Evolutionary conservation across 352 stramenopile genomes (phyloP).

Genomic region (Detonula confervacea): DNA sequence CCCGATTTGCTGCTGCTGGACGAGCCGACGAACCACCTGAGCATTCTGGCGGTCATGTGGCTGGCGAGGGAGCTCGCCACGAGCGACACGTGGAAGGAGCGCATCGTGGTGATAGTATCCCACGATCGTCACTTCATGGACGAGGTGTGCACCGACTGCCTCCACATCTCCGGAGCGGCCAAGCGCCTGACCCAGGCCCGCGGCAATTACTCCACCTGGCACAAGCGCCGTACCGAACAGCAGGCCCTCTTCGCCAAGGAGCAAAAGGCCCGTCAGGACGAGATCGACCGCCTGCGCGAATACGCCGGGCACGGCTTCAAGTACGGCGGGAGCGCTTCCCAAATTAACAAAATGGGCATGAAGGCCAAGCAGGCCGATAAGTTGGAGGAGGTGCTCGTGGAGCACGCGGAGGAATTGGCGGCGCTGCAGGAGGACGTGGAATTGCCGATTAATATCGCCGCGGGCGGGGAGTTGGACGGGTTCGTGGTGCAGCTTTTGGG

Average conservation of each 20-base stretch:
- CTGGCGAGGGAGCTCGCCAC: constrained; percentile 41
- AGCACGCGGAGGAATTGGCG: constrained; percentile 43
- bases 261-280: constrained; percentile 11
- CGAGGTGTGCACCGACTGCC: constrained; percentile 56
- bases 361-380: constrained; percentile 69
- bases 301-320: constrained; percentile 65
- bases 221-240: constrained; percentile 28
- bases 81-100: constrained; percentile 42
- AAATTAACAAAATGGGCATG: constrained; percentile 65
- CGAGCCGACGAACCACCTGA: constrained; percentile 66
- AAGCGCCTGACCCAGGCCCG: constrained; percentile 31
- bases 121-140: constrained; percentile 57
- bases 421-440: constrained; percentile 60
- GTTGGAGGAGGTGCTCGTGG: constrained; percentile 31
- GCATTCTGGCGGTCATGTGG: constrained; percentile 62
- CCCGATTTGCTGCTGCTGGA: constrained; percentile 66
- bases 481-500: constrained; percentile 53
- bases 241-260: constrained; percentile 28
- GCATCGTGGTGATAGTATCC: constrained; percentile 55
- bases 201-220: constrained; percentile 50
- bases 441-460: constrained; percentile 48
- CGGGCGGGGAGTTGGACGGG: constrained; percentile 50
- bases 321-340: constrained; percentile 51
- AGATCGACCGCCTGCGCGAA: constrained; percentile 47
- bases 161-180: constrained; percentile 52